Evolutionary conservation across 768 basidiomycete species (phyloP), one percentile per base, ranked within the genome.

Genomic region (Coprinellus aureogranulatus): DNA sequence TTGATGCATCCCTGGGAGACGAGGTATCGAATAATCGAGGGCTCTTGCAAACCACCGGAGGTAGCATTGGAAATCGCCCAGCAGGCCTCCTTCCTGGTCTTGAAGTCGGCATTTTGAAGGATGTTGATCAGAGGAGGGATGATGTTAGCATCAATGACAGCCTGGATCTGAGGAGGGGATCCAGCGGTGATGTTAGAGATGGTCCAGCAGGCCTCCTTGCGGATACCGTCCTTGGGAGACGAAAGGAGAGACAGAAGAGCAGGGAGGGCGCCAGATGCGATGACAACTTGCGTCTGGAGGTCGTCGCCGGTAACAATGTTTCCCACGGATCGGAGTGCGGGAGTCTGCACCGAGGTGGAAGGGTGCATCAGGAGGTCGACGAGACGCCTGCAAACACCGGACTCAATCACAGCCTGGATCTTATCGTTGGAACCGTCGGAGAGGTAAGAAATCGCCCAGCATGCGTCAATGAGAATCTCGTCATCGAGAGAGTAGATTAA

Each of bases 61-160:
- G 97, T 99, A 5, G 97, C 97, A 72, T 99, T 99, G 41, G 94
- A 97, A 65, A 99, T 93, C 10, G 97, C 97, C 97, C 97, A 99
- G 79, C 95, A 99, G 1, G 97, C 97, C 75, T 99, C 97, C 76
- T 99, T 99, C 72, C 92, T 88, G 46, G 97, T 98, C 81, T 98
- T 98, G 83, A 99, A 98, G 75, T 99, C 97, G 52, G 96, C 96
- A 66, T 97, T 88, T 68, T 88, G 87, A 55, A 99, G 88, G 66
- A 98, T 98, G 78, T 98, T 97, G 81, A 99, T 95, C 61, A 99
- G 87, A 59, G 96, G 96, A 50, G 96, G 96, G 58, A 98, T 87
- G 67, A 99, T 94, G 68, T 98, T 94, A 69, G 97, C 97, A 65
- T 99, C 97, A 63, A 99, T 94, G 67, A 98, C 89, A 53, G 92